Base-by-base conservation (phyloP, 352 stramenopile genomes). In the Detonula confervacea region DNA sequence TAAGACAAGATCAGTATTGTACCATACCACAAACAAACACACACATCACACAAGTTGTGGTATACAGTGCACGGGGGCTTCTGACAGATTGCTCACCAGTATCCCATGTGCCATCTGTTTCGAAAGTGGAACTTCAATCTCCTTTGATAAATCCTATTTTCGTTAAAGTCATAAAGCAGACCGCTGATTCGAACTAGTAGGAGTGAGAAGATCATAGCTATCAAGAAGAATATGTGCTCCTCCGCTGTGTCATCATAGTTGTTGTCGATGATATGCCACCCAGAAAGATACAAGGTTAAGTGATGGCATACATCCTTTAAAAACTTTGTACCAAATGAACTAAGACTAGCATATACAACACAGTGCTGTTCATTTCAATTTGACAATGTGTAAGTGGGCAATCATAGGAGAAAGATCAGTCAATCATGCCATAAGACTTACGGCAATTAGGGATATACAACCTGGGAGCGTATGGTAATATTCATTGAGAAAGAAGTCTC, bases 401-500 rank as follows among this genome's bases (percentile, higher is more conserved):
- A 16, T 27, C 47, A 63, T 1, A 63, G 29, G 47, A 63, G 12
- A 30, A 27, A 63, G 24, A 47, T 16, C 4, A 47, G 29, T n/a
- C n/a, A n/a, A n/a, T n/a, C n/a, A n/a, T n/a, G n/a, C n/a, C n/a
- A n/a, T n/a, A n/a, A n/a, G n/a, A n/a, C n/a, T n/a, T n/a, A n/a
- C n/a, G n/a, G n/a, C n/a, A 11, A 63, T 14, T n/a, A 63, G 27
- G 14, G 29, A 8, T 30, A 63, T 63, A 16, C 55, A 46, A 3
- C 16, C 55, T 18, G 55, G 55, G 20, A 63, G 47, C 11, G 55
- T 24, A 30, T 63, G 39, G 27, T 63, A 44, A 22, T 63, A 63
- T 27, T 63, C 55, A 22, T 63, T 35, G 47, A 63, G 55, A 22
- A 63, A 63, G 16, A 35, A 63, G 24, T 63, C 27, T 63, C 29